Conservation (phyloP, 2,329 filamentous ascomycete species). For the Botrytis squamosa region DNA sequence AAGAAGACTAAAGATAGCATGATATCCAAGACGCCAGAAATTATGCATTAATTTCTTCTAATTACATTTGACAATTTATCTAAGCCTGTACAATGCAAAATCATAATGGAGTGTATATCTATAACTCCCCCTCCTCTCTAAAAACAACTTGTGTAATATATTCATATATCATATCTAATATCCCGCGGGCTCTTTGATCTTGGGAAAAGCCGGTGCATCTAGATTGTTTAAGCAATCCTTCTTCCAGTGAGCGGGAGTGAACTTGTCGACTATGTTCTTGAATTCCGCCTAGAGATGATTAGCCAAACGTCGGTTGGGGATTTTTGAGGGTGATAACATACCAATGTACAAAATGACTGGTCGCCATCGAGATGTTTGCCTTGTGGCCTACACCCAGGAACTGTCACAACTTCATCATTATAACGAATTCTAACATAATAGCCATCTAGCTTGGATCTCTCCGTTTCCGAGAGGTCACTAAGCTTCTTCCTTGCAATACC, state of each 20-base stretch:
- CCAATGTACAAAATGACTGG: conserved; percentile 85
- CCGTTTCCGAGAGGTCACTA: conserved; percentile 52
- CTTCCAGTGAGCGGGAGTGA: conserved; percentile 79
- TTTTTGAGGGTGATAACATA: conserved; percentile 45
- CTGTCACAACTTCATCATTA: conserved; percentile 77
- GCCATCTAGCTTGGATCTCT: conserved; percentile 62
- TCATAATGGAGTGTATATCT: not conserved
- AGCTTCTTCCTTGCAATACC: conserved; percentile 62
- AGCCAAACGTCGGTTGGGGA: not conserved
- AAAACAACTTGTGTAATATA: not conserved
- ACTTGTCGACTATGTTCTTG: conserved; percentile 88
- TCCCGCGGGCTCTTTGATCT: conserved; percentile 37
- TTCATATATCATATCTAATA: conserved; percentile 29
- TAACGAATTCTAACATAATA: conserved; percentile 91
- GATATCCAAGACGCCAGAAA: not conserved
- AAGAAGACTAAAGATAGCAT: conserved; percentile 3
- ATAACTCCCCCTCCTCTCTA: not conserved
- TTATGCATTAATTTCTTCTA: not conserved
- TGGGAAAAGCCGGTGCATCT: conserved; percentile 42
- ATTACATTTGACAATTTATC: not conserved
- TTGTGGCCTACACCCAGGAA: conserved; percentile 74
- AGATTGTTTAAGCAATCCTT: conserved; percentile 58
- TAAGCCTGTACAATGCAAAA: not conserved
- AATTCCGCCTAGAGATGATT: conserved; percentile 67
- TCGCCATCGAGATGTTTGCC: conserved; percentile 87